Evolutionary conservation across 169 alveolate species (phyloP).

Genomic region (Plasmodium billcollinsi): DNA sequence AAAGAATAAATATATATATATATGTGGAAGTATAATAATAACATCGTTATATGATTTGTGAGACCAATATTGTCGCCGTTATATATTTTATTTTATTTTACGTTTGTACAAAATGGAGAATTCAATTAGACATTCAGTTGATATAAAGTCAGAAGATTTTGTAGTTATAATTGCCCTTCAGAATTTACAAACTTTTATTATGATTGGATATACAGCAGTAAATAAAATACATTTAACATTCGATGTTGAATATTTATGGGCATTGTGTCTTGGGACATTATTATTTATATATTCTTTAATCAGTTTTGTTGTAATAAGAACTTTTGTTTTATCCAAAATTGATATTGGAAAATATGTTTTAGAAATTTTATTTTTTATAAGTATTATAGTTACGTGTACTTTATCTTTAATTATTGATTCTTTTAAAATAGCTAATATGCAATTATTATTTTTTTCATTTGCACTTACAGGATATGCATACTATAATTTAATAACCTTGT

Average conservation of each 20-base stretch:
- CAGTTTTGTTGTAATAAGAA: slow-evolving; percentile 77
- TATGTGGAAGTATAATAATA: no score
- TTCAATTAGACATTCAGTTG: slow-evolving; percentile 70
- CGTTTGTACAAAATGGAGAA: slow-evolving; percentile 22
- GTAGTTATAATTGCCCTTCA: slow-evolving; percentile 79
- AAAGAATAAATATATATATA: no score
- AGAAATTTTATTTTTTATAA: slow-evolving; percentile 65
- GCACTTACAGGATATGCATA: slow-evolving; percentile 81
- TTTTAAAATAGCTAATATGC: slow-evolving; percentile 76
- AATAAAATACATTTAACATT: slow-evolving; percentile 32
- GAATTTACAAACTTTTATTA: slow-evolving; percentile 77
- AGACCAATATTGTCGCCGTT: no score
- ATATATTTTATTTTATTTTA: no score
- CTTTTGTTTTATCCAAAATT: slow-evolving; percentile 77
- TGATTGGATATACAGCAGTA: slow-evolving; percentile 77
- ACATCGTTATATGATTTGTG: no score
- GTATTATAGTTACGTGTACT: slow-evolving; percentile 67
- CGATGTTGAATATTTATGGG: slow-evolving; percentile 66
- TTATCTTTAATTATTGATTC: slow-evolving; percentile 67
- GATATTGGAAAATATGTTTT: slow-evolving; percentile 76
- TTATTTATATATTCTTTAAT: slow-evolving; percentile 77
- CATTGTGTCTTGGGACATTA: slow-evolving; percentile 68
- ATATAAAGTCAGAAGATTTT: slow-evolving; percentile 80
- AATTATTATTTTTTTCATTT: slow-evolving; percentile 75
- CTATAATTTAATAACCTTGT: slow-evolving; percentile 74